Base-by-base conservation (phyloP, 257 asterid genomes). In the Salvia rosmarinus region DNA sequence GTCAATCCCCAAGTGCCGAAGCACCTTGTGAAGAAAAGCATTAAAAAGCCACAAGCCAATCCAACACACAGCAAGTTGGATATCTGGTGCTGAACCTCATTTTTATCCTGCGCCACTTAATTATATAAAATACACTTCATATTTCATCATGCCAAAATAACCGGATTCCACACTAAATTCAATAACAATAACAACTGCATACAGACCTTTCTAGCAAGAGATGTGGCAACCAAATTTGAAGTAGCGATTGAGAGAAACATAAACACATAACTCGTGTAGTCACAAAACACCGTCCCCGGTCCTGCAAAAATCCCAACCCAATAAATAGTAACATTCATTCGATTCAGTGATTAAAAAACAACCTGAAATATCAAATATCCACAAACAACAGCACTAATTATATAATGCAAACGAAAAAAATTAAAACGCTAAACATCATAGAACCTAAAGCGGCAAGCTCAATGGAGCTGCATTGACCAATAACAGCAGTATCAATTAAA, bases 161-260 rank as follows among this genome's bases (percentile, higher is more conserved):
- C 39, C 20, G 17, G 57, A 47, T 4, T 47, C 3, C 13, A 52
- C 64, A 23, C 35, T 50, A 32, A 39, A 49, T 19, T 55, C 30
- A 55, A 9, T 64, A 5, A 37, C 8, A 34, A 8, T 42, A 61
- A 60, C 39, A 25, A 64, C 64, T 46, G 21, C 13, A 64, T 30
- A 78, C 86, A 59, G 65, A 94, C 96, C 97, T 70, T 75, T 75
- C 74, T 89, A 85, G 96, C 95, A 76, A 94, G 92, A 73, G 96
- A 73, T 49, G 95, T 91, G 65, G 99, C 99, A 64, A 94, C 97
- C 84, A 91, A 79, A 88, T 94, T 94, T 51, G 98, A 94, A 70
- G 97, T 94, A 73, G 96, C 97, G 78, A 91, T 89, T 6, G 97
- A 89, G 25, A 94, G 97, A 82, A 94, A 94, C 98, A 94, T 94